Evolutionary conservation across 805 yeast species (phyloP).

Genomic region (Pachysolen tannophilus): DNA sequence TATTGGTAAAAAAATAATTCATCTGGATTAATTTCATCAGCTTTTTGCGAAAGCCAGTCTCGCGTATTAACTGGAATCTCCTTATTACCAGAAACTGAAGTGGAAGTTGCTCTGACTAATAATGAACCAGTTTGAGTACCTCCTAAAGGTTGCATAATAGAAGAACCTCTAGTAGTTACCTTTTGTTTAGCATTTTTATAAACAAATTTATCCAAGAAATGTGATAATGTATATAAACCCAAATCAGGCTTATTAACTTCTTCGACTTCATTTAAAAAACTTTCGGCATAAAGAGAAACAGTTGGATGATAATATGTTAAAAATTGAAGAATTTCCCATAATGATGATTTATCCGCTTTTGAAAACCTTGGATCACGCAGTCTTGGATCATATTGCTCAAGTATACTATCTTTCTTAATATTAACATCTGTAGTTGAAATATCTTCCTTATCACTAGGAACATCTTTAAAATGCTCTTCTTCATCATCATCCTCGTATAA

Average conservation of each 20-base stretch:
- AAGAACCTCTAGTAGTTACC: slow-evolving; percentile 67
- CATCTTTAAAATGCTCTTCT: slow-evolving; percentile 26
- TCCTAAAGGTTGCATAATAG: slow-evolving; percentile 96
- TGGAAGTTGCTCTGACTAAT: slow-evolving; percentile 61
- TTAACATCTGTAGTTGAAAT: too few relatives aligned
- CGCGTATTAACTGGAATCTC: slow-evolving; percentile 76
- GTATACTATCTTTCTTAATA: too few relatives aligned
- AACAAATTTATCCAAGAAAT: slow-evolving; percentile 92
- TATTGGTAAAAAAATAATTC: slow-evolving; percentile 85
- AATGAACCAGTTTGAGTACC: slow-evolving; percentile 71
- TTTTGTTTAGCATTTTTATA: slow-evolving; percentile 86
- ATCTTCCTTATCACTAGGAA: slow-evolving; percentile 21
- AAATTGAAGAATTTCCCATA: slow-evolving; percentile 82
- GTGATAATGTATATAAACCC: slow-evolving; percentile 78
- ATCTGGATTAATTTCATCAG: slow-evolving; percentile 69
- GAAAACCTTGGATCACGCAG: slow-evolving; percentile 92
- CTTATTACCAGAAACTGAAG: slow-evolving; percentile 19
- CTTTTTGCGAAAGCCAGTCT: slow-evolving; percentile 68
- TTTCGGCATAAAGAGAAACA: slow-evolving; percentile 68
- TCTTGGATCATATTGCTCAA: slow-evolving; percentile 64
- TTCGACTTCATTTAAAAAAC: slow-evolving; percentile 42
- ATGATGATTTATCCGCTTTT: slow-evolving; percentile 70
- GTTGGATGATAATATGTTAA: slow-evolving; percentile 88
- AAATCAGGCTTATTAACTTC: slow-evolving; percentile 74
- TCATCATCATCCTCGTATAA: slow-evolving; percentile 39